Base-by-base conservation (phyloP, 192 early-diverging fungal genomes). In the Linnemannia elongata region DNA sequence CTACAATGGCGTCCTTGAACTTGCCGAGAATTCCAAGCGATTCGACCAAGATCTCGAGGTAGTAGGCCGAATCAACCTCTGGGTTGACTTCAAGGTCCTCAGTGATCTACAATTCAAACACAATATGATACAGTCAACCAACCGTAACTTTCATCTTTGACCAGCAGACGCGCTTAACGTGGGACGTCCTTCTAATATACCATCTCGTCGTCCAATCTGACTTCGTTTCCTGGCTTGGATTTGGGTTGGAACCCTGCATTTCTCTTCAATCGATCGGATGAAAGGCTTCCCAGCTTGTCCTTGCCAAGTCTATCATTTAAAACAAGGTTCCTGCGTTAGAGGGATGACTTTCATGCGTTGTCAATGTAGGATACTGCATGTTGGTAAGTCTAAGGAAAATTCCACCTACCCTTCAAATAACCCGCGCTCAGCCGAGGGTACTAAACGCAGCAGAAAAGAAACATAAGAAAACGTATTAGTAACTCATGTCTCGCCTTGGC, bases 41-140 rank as follows among this genome's bases (percentile, higher is more conserved):
- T 79, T 96, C 94, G 49, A 96, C 88, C 12, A 96, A 86, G 78
- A 95, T 95, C 85, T 96, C 96, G 41, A 96, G 93, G 57, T 95
- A 95, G 24, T 93, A 93, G 88, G 92, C 93, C 30, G 95, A 95
- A 72, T 96, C 95, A 0, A 94, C 92, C 76, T 96, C 96, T 7
- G 95, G 94, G 78, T 95, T 93, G 36, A 91, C 90, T 17, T 95
- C 94, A 10, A 90, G 45, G 71, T 91, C 89, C 88, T 95, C 90
- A 76, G 89, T 74, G 71, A 94, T 88, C 92, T 93, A 80, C 4
- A 41, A 35, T 33, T 27, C 76, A 70, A 42, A 8, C 24, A 30
- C 41, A 60, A 77, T 20, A 20, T 73, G n/a, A 20, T 45, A 30
- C 22, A 13, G 12, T 66, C 27, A 66, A 30, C 17, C 60, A 27